Evolutionary conservation across 2,329 filamentous ascomycete species (phyloP).

Genomic region (Verticillium dahliae): DNA sequence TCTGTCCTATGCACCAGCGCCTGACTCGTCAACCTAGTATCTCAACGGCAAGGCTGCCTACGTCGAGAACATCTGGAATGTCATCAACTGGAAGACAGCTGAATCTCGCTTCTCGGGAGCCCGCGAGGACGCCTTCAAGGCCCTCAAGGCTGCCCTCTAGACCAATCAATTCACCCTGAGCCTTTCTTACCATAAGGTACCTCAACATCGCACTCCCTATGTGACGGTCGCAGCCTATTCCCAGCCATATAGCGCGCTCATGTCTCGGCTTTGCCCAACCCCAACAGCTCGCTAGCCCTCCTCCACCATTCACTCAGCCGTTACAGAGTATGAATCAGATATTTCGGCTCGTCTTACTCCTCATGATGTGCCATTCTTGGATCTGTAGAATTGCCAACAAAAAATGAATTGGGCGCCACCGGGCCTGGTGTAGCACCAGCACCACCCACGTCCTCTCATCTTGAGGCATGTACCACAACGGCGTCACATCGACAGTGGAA

Average conservation of each 20-base stretch:
- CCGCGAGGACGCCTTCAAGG: slow-evolving; percentile 38
- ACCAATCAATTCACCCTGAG: slow-evolving; percentile 2
- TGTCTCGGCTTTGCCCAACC: not conserved
- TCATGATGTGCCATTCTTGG: not conserved
- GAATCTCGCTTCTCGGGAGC: slow-evolving; percentile 53
- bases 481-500: not conserved
- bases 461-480: not conserved
- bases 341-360: not conserved
- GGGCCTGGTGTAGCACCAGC: not conserved
- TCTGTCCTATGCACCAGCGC: not conserved
- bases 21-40: slow-evolving; percentile 46
- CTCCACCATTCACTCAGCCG: not conserved
- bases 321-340: not conserved
- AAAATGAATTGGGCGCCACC: not conserved
- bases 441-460: not conserved
- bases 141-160: slow-evolving; percentile 33
- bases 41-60: slow-evolving; percentile 71
- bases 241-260: not conserved
- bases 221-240: not conserved
- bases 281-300: not conserved
- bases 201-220: not conserved
- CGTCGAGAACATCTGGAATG: slow-evolving; percentile 69
- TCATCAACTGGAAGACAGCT: slow-evolving; percentile 70
- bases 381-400: not conserved
- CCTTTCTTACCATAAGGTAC: not conserved